A percentile compares a stretch with the other conserved stretches of the same genome.
Conservation (phyloP, 1,284 basidiomycete species). For the Athelia sp. region DNA sequence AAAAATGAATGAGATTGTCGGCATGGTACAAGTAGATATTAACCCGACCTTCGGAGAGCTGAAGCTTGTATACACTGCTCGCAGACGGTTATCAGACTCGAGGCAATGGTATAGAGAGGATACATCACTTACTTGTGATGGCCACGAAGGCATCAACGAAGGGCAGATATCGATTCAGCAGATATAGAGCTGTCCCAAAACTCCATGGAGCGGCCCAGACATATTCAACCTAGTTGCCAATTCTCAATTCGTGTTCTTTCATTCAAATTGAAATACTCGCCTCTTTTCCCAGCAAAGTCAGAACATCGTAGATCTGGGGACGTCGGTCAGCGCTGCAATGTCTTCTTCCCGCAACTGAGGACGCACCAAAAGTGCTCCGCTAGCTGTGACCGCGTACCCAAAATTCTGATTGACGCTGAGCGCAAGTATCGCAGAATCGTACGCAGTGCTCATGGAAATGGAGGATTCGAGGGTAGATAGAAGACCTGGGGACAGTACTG, state of each 20-base stretch:
- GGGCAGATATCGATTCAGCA: slow-evolving; percentile 36
- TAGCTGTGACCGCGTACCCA: too few species aligned
- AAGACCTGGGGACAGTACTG: too few species aligned
- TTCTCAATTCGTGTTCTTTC: neutral
- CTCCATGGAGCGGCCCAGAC: slow-evolving; percentile 31
- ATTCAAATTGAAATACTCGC: slow-evolving; percentile 12
- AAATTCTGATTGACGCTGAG: too few species aligned
- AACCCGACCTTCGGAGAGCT: slow-evolving; percentile 22
- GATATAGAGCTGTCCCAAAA: slow-evolving; percentile 29
- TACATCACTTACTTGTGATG: slow-evolving; percentile 22
- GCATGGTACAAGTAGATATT: neutral
- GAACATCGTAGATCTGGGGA: slow-evolving; percentile 31
- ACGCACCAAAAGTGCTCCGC: too few species aligned
- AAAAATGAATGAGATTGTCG: neutral
- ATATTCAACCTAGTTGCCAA: slow-evolving; percentile 30
- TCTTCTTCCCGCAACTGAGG: too few species aligned
- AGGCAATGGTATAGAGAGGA: neutral
- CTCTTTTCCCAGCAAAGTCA: slow-evolving; percentile 36
- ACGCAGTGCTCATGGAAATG: too few species aligned
- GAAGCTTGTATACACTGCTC: slow-evolving; percentile 22
- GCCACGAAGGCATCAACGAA: slow-evolving; percentile 35
- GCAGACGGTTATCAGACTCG: neutral
- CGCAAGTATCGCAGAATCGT: too few species aligned
- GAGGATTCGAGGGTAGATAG: too few species aligned
- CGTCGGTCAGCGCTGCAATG: too few species aligned